A percentile compares a stretch with the other conserved stretches of the same genome.
phyloP scores from a whole-genome alignment of 2,329 filamentous ascomycete species.

The Cladosporium sphaerospermum region DNA sequence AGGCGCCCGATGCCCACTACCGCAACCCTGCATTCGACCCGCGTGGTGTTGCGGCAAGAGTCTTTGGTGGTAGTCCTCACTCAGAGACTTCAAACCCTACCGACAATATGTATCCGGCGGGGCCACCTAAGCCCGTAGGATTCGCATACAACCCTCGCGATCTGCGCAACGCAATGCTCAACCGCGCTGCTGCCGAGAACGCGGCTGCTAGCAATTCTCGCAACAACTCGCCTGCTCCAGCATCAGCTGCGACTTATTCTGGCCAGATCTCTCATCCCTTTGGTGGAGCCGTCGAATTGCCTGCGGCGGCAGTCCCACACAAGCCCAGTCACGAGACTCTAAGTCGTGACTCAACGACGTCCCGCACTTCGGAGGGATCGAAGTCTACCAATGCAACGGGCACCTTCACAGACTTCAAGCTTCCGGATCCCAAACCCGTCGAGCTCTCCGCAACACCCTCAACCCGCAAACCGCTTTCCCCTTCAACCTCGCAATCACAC shows the following conservation, averaged over 20 bases:
- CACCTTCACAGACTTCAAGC: constrained; percentile 1
- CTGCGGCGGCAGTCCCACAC: not conserved
- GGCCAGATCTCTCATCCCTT: not conserved
- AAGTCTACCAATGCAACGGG: not conserved
- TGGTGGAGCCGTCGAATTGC: constrained; percentile 1
- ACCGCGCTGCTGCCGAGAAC: constrained; percentile 4
- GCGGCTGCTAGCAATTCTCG: constrained; percentile 4
- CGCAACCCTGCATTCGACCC: constrained; percentile 12
- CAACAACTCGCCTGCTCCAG: not conserved
- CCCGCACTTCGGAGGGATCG: not conserved
- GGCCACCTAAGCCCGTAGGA: constrained; percentile 11
- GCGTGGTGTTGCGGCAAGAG: not conserved
- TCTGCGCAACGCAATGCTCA: constrained; percentile 13
- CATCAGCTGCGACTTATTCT: not conserved
- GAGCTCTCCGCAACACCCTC: constrained; percentile 2
- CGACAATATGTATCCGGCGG: constrained; percentile 1
- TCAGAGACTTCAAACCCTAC: not conserved
- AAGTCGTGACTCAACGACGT: not conserved
- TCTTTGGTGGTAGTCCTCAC: constrained; percentile 5
- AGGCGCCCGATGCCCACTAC: constrained; percentile 5
- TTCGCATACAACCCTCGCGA: constrained; percentile 14
- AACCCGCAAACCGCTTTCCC: not conserved
- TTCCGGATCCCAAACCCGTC: constrained; percentile 4
- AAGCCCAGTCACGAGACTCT: constrained; percentile 4
- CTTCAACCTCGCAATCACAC: not conserved